phyloP scores from a whole-genome alignment of 148 eudicot species.

The Talinum fruticosum region DNA sequence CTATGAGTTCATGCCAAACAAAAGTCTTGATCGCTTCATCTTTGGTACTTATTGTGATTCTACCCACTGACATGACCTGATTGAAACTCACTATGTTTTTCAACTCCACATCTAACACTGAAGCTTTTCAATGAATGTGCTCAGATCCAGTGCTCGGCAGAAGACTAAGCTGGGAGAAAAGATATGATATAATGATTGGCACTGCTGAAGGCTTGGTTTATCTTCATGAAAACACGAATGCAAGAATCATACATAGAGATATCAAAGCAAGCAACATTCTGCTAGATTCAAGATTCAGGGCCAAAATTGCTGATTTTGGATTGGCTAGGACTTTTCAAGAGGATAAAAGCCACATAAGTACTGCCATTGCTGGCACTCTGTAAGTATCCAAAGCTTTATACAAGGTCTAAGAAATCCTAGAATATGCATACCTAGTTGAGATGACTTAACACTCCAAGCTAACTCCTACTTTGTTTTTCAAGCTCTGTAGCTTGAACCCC shows the following conservation, averaged over 20 bases:
- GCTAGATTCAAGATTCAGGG: slow-evolving; percentile 45
- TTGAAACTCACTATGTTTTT: neutral
- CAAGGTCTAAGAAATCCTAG: neutral
- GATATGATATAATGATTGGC: slow-evolving; percentile 42
- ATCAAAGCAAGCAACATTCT: slow-evolving; percentile 42
- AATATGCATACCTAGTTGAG: too few species aligned
- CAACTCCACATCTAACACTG: neutral
- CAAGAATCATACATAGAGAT: slow-evolving; percentile 54
- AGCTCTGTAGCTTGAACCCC: neutral
- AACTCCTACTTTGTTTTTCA: too few species aligned
- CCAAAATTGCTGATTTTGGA: slow-evolving; percentile 61
- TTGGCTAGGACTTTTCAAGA: slow-evolving; percentile 58
- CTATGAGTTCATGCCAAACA: slow-evolving; percentile 53
- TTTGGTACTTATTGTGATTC: slow-evolving; percentile 36
- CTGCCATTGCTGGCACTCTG: slow-evolving; percentile 64
- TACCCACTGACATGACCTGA: neutral
- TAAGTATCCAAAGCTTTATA: slow-evolving; percentile 23
- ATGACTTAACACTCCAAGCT: too few species aligned
- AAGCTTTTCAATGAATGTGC: slow-evolving; percentile 15
- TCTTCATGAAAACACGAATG: slow-evolving; percentile 49
- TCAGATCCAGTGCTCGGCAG: slow-evolving; percentile 45
- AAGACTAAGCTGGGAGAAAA: slow-evolving; percentile 46
- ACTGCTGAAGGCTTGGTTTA: slow-evolving; percentile 55
- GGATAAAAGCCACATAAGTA: slow-evolving; percentile 57
- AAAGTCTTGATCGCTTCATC: slow-evolving; percentile 54